A percentile compares a stretch with the other conserved stretches of the same genome.
These are phyloP conservation scores for Amanita subjunquillea DNA, from an alignment of 768 basidiomycete species.

Conservation along the genomic window DNA sequence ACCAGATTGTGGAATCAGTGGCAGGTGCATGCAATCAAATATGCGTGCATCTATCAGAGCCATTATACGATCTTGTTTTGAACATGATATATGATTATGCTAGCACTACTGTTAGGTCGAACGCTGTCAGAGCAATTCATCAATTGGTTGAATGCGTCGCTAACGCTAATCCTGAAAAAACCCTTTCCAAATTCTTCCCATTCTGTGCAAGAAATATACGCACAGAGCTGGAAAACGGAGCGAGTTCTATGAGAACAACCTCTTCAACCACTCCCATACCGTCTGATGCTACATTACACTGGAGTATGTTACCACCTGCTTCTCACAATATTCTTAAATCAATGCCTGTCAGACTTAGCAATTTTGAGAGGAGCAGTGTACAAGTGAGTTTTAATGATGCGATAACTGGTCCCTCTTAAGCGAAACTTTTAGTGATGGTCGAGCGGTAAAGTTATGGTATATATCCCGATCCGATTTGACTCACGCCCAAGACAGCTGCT, in stretches of 20 bases:
- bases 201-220: conserved; percentile 63
- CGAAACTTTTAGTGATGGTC: conserved; percentile 36
- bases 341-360: conserved; percentile 43
- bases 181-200: conserved; percentile 68
- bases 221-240: conserved; percentile 76
- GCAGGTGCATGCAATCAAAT: conserved; percentile 69
- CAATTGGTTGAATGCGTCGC: conserved; percentile 81
- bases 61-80: conserved; percentile 69
- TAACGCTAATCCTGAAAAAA: conserved; percentile 69
- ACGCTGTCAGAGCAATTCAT: conserved; percentile 80
- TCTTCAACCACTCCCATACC: conserved; percentile 58
- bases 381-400: conserved; percentile 39
- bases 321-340: conserved; percentile 3
- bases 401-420: not conserved
- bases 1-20: conserved; percentile 69
- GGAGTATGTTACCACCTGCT: conserved; percentile 45
- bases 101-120: conserved; percentile 70
- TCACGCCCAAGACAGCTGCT: conserved; percentile 37
- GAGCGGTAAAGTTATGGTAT: conserved; percentile 32
- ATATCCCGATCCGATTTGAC: not conserved
- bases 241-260: conserved; percentile 64
- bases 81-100: conserved; percentile 81
- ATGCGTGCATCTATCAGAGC: conserved; percentile 63
- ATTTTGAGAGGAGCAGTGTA: conserved; percentile 74
- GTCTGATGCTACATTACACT: conserved; percentile 80